A percentile compares a stretch with the other conserved stretches of the same genome.
Conservation (phyloP, 768 basidiomycete species). For the Termitomyces sp. region DNA sequence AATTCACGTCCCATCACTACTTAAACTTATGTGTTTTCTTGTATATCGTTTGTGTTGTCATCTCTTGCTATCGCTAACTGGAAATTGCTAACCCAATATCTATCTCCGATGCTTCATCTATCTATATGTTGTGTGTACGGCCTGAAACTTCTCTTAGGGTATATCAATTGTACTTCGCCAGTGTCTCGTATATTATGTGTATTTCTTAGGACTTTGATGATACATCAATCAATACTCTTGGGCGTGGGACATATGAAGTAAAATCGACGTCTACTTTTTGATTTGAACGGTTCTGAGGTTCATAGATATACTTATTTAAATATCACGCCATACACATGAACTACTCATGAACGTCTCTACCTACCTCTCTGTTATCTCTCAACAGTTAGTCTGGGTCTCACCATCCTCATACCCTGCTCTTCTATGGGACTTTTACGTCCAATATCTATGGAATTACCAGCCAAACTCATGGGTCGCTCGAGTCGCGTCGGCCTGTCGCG, state of each 20-base stretch:
- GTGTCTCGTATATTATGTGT: conserved; percentile 7
- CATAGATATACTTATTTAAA: background rate
- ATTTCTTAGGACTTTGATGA: conserved; percentile 6
- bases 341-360: conserved; percentile 27
- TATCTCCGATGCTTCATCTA: conserved; percentile 11
- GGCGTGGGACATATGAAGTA: background rate
- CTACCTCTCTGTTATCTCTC: conserved; percentile 23
- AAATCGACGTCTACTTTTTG: too few species aligned
- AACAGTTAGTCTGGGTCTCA: conserved; percentile 21
- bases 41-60: conserved; percentile 13
- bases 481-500: conserved; percentile 55
- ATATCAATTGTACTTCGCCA: conserved; percentile 4
- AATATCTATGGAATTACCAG: conserved; percentile 59
- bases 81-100: conserved; percentile 19
- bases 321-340: background rate
- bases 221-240: background rate
- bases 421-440: conserved; percentile 56
- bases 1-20: conserved; percentile 22
- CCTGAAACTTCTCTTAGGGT: conserved; percentile 14
- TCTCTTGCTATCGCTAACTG: conserved; percentile 18
- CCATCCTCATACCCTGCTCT: conserved; percentile 32
- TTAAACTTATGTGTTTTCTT: conserved; percentile 7
- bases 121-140: conserved; percentile 16
- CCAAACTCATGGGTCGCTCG: conserved; percentile 63
- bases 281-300: too few species aligned